Evolutionary conservation across 192 early-diverging fungal species (phyloP).

Genomic region (Lunasporangiospora selenospora): DNA sequence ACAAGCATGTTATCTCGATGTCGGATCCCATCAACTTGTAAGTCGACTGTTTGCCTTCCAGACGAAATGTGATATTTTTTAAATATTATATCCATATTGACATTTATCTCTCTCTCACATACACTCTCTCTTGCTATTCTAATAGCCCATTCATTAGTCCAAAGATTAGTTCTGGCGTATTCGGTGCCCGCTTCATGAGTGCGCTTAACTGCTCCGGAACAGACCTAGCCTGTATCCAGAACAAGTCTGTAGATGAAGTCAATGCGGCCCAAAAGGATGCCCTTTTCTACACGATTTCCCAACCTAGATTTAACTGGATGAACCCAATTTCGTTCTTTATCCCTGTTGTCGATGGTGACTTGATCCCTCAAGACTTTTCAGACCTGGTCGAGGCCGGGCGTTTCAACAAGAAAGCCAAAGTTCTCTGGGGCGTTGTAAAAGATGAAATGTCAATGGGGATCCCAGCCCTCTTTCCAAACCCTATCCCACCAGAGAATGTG

Average conservation of each 20-base stretch:
- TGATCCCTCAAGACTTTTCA: conserved; percentile 13
- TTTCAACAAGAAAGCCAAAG: conserved; percentile 6
- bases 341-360: conserved; percentile 1
- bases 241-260: conserved; percentile 11
- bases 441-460: not conserved
- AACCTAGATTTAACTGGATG: not conserved
- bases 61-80: too few species aligned
- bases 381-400: conserved; percentile 4
- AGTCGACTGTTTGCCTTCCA: too few species aligned
- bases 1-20: conserved; percentile 15
- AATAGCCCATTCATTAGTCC: conserved; percentile 22
- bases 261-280: not conserved
- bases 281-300: not conserved
- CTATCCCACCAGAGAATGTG: not conserved
- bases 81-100: too few species aligned
- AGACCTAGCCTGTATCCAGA: conserved; percentile 19
- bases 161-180: not conserved
- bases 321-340: not conserved
- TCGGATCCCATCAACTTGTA: conserved; percentile 20
- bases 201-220: not conserved
- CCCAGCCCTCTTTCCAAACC: not conserved
- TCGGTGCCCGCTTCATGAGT: conserved; percentile 2
- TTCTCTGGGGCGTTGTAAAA: conserved; percentile 4
- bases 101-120: not conserved
- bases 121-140: too few species aligned